These are phyloP conservation scores for Cladophialophora bantiana DNA, from an alignment of 2,329 filamentous ascomycete species.

Conservation along the genomic window DNA sequence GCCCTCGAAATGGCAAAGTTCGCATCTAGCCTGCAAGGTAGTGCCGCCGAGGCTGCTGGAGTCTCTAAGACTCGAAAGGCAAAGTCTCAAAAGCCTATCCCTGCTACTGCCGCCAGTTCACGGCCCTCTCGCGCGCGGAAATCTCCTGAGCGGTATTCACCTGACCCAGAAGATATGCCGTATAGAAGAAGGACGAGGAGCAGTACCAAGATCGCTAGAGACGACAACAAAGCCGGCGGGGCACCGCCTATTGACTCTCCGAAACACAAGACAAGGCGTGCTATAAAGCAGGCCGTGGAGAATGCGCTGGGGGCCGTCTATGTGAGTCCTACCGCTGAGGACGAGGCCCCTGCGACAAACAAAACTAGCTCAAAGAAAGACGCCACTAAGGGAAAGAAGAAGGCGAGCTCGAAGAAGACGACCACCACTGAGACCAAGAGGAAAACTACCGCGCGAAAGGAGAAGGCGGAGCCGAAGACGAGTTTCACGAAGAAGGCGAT, in stretches of 20 bases:
- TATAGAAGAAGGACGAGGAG: background rate
- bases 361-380: conserved; percentile 7
- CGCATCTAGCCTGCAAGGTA: background rate
- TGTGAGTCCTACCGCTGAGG: background rate
- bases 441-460: conserved; percentile 6
- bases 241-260: background rate
- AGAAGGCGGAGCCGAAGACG: conserved; percentile 3
- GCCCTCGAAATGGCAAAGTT: background rate
- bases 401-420: background rate
- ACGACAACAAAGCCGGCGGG: conserved; percentile 5
- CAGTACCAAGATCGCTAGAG: background rate
- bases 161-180: background rate
- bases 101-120: background rate
- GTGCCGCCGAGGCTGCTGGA: background rate
- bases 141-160: background rate
- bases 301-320: conserved; percentile 3
- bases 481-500: background rate
- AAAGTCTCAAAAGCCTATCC: background rate
- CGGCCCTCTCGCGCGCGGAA: background rate
- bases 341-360: conserved; percentile 1
- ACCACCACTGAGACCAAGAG: background rate
- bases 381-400: conserved; percentile 4
- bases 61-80: background rate
- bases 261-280: background rate
- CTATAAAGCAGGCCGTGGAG: conserved; percentile 1